Evolutionary conservation across 257 asterid genomes (phyloP).

Genomic region (Penstemon barbatus): DNA sequence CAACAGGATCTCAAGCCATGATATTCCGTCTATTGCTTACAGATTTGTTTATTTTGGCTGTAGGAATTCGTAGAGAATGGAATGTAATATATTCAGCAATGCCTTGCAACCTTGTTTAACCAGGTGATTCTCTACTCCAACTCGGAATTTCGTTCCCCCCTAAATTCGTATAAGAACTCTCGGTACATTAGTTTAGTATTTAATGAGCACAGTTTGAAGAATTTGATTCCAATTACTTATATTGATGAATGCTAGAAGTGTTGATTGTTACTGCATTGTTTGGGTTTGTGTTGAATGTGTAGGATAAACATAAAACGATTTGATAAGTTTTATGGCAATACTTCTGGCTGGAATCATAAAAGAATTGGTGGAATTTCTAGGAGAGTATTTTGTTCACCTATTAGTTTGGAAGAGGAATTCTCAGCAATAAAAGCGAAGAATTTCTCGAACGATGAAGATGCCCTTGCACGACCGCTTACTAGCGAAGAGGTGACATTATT

Average conservation of each 20-base stretch:
- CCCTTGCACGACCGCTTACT: slow-evolving; percentile 35
- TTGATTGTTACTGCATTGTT: slow-evolving; percentile 19
- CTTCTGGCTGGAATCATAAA: slow-evolving; percentile 30
- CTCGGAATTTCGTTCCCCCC: background rate
- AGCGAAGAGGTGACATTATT: slow-evolving; percentile 56
- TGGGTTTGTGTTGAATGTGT: slow-evolving; percentile 27
- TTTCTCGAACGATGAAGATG: slow-evolving; percentile 33
- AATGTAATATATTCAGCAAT: slow-evolving; percentile 38
- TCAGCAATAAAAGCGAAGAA: slow-evolving; percentile 41
- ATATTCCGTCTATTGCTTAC: background rate
- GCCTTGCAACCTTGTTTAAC: slow-evolving; percentile 36
- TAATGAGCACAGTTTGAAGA: too few relatives aligned
- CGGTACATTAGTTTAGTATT: background rate
- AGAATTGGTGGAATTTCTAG: slow-evolving; percentile 30
- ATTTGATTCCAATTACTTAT: background rate
- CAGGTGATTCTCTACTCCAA: slow-evolving; percentile 36
- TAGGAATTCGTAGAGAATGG: slow-evolving; percentile 42
- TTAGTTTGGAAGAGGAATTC: slow-evolving; percentile 56
- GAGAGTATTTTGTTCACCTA: slow-evolving; percentile 48
- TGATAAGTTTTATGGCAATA: slow-evolving; percentile 30
- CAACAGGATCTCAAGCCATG: background rate
- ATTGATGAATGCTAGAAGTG: background rate
- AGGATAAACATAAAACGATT: slow-evolving; percentile 38
- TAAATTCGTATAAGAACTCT: background rate
- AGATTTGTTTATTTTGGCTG: slow-evolving; percentile 16